Percentiles rank a stretch among this genome's conserved stretches.
Conservation (phyloP, 2,329 filamentous ascomycete species). For the Fusarium succisae region DNA sequence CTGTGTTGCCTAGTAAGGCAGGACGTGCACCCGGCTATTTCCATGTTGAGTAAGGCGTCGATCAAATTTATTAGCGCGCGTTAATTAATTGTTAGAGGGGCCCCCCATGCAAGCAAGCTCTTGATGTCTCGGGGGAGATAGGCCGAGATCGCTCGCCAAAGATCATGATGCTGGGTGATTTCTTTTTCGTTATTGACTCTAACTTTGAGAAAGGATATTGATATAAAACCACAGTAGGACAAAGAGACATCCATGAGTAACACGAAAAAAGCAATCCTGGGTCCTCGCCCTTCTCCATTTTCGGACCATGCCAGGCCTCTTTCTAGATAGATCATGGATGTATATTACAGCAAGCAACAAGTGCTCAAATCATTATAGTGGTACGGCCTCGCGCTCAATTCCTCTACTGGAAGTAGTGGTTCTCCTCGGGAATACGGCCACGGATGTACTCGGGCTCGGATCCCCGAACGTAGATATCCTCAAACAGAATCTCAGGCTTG, state of each 20-base stretch:
- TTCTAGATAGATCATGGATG: constrained; percentile 44
- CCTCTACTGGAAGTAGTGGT: constrained; percentile 37
- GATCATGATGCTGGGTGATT: constrained; percentile 10
- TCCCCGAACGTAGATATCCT: constrained; percentile 56
- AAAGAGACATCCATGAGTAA: constrained; percentile 35
- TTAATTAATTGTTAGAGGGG: constrained; percentile 15
- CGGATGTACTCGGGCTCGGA: constrained; percentile 43
- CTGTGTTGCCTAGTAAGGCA: background rate
- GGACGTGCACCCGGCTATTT: background rate
- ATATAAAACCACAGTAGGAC: constrained; percentile 6
- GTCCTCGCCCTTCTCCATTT: constrained; percentile 38
- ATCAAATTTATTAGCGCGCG: constrained; percentile 18
- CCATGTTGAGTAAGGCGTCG: background rate
- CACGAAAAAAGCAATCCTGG: constrained; percentile 35
- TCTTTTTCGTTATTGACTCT: background rate
- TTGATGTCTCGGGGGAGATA: constrained; percentile 24
- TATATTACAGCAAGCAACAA: constrained; percentile 47
- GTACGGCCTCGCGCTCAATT: constrained; percentile 21
- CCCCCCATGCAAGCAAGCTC: background rate
- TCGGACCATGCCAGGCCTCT: constrained; percentile 38
- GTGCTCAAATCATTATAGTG: constrained; percentile 47
- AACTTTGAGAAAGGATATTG: background rate
- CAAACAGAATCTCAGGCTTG: constrained; percentile 84
- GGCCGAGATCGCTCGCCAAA: constrained; percentile 20
- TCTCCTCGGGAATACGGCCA: constrained; percentile 39